Evolutionary conservation across 2,329 filamentous ascomycete genomes (phyloP).

Genomic region (Talaromyces sp.): DNA sequence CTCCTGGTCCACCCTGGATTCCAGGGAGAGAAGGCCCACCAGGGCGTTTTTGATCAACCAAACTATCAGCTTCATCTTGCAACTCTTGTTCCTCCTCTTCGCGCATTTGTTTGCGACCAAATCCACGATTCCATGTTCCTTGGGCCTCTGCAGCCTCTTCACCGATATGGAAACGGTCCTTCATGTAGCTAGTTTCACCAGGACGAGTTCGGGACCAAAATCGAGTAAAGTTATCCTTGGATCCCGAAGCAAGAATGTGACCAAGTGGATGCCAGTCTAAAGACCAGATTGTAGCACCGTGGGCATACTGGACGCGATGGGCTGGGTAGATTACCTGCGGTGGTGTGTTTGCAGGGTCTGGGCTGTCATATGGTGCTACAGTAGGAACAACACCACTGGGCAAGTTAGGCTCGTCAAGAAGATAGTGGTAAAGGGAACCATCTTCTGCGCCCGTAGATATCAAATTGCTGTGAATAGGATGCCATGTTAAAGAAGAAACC

Average conservation of each 20-base stretch:
- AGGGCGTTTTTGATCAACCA: constrained; percentile 87
- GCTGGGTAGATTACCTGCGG: constrained; percentile 91
- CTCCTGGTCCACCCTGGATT: constrained; percentile 59
- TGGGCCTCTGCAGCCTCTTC: constrained; percentile 90
- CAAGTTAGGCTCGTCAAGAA: constrained; percentile 92
- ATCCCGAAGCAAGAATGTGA: constrained; percentile 91
- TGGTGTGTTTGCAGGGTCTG: constrained; percentile 76
- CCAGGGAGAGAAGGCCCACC: constrained; percentile 56
- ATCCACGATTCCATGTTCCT: constrained; percentile 87
- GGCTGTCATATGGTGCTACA: constrained; percentile 80
- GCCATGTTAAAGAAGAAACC: constrained; percentile 89
- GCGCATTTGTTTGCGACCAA: constrained; percentile 74
- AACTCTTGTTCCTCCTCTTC: constrained; percentile 93
- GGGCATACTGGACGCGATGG: constrained; percentile 82
- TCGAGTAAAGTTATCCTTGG: constrained; percentile 92
- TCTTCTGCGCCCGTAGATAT: constrained; percentile 90
- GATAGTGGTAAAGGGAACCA: constrained; percentile 86
- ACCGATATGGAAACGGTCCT: constrained; percentile 93
- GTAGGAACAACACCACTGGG: constrained; percentile 72
- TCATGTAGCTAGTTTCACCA: constrained; percentile 80
- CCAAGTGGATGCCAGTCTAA: constrained; percentile 97
- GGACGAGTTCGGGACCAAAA: constrained; percentile 94
- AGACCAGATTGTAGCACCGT: constrained; percentile 96
- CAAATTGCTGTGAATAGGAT: constrained; percentile 86
- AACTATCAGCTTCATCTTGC: constrained; percentile 88